These are phyloP conservation scores for Epichloe bromicola DNA, from an alignment of 2,329 filamentous ascomycete genomes.

Conservation along the genomic window DNA sequence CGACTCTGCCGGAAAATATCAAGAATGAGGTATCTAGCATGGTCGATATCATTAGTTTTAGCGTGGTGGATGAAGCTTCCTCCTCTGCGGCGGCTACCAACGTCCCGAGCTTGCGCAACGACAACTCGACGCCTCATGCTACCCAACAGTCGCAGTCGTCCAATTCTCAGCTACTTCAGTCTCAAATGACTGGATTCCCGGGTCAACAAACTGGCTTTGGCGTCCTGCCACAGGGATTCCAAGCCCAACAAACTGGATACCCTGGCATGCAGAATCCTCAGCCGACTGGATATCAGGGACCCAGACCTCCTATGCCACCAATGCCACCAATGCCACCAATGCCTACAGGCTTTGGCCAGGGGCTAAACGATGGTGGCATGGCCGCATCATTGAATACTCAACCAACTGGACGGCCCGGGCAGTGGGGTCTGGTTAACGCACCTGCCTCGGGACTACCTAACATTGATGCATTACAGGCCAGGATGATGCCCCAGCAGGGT, in stretches of 20 bases:
- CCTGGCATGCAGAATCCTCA: slow-evolving; percentile 55
- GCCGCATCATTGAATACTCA: slow-evolving; percentile 69
- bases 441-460: slow-evolving; percentile 83
- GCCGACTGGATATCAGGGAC: slow-evolving; percentile 67
- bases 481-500: slow-evolving; percentile 95
- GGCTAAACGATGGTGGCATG: slow-evolving; percentile 43
- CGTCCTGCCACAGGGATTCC: slow-evolving; percentile 44
- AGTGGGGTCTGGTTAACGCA: slow-evolving; percentile 97
- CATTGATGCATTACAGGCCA: slow-evolving; percentile 80
- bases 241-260: slow-evolving; percentile 59
- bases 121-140: slow-evolving; percentile 34
- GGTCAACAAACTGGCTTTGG: slow-evolving; percentile 44
- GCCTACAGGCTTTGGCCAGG: slow-evolving; percentile 44
- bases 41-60: slow-evolving; percentile 98
- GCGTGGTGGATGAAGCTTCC: slow-evolving; percentile 58
- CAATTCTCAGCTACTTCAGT: slow-evolving; percentile 50
- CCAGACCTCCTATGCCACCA: slow-evolving; percentile 81
- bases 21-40: slow-evolving; percentile 97
- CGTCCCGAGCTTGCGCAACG: slow-evolving; percentile 53
- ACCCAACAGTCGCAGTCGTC: slow-evolving; percentile 63
- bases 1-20: slow-evolving; percentile 65
- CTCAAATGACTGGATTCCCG: slow-evolving; percentile 58
- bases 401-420: slow-evolving; percentile 81
- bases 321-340: slow-evolving; percentile 42
- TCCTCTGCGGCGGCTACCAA: slow-evolving; percentile 45